phyloP scores from a whole-genome alignment of 2,329 filamentous ascomycete species.

The Aspergillus novofumigatus region DNA sequence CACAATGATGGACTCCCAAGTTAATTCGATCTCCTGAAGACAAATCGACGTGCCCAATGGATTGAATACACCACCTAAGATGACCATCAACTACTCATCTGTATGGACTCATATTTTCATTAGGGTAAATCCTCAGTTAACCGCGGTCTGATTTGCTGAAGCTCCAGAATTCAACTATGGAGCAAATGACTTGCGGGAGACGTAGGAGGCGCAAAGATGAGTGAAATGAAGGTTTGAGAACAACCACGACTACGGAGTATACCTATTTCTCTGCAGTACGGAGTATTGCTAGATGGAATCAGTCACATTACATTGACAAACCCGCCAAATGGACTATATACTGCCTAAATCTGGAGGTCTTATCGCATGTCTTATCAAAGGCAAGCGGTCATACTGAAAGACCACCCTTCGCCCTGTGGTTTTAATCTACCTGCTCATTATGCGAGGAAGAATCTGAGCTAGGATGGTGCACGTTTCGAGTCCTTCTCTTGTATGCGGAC shows the following conservation, averaged over 20 bases:
- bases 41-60: not conserved
- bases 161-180: not conserved
- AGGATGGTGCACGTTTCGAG: not conserved
- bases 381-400: too few species aligned
- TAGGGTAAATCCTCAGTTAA: too few species aligned
- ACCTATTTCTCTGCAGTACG: too few species aligned
- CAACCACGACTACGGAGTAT: too few species aligned
- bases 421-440: not conserved
- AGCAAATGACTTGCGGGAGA: too few species aligned
- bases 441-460: not conserved
- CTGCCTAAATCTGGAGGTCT: too few species aligned
- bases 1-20: not conserved
- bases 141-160: not conserved
- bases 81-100: not conserved
- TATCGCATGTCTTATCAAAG: too few species aligned
- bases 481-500: not conserved
- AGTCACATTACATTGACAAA: too few species aligned
- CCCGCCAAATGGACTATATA: too few species aligned
- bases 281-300: too few species aligned
- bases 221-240: too few species aligned
- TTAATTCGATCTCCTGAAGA: not conserved
- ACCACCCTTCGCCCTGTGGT: not conserved
- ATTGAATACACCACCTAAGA: not conserved
- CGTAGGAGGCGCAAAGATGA: too few species aligned
- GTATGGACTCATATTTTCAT: not conserved